Conservation (phyloP, 1,284 basidiomycete genomes). For the Clitocybe nebularis region DNA sequence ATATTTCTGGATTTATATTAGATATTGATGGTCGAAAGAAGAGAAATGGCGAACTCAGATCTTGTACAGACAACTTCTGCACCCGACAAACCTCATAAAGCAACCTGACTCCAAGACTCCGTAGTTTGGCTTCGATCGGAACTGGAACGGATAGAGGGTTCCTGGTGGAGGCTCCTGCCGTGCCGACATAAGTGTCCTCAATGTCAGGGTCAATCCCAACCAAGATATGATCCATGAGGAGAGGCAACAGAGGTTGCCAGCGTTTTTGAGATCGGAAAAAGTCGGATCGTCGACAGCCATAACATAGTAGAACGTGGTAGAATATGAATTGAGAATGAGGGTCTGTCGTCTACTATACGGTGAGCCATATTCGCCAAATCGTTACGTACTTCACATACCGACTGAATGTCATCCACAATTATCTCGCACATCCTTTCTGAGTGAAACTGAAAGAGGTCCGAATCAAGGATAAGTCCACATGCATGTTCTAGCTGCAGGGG, state of each 20-base stretch:
- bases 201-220: constrained; percentile 67
- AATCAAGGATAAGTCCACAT: constrained; percentile 68
- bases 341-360: constrained; percentile 68
- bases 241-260: constrained; percentile 79
- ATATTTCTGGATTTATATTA: constrained; percentile 51
- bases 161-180: constrained; percentile 33
- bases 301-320: constrained; percentile 74
- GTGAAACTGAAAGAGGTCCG: constrained; percentile 84
- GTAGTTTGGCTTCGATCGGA: constrained; percentile 78
- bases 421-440: constrained; percentile 86
- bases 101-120: constrained; percentile 68
- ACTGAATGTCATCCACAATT: constrained; percentile 64
- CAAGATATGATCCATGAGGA: constrained; percentile 76
- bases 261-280: constrained; percentile 78
- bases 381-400: constrained; percentile 41
- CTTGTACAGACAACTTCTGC: constrained; percentile 73
- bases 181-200: constrained; percentile 56
- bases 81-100: constrained; percentile 91
- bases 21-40: not conserved
- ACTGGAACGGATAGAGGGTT: constrained; percentile 42
- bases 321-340: constrained; percentile 82
- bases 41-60: constrained; percentile 58
- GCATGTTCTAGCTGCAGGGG: constrained; percentile 81
- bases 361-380: constrained; percentile 6
- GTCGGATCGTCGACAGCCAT: constrained; percentile 65